Percentiles rank a stretch among this genome's conserved stretches.
Conservation (phyloP, 1,139 yeast genomes). For the Suhomyces ambrosiae region DNA sequence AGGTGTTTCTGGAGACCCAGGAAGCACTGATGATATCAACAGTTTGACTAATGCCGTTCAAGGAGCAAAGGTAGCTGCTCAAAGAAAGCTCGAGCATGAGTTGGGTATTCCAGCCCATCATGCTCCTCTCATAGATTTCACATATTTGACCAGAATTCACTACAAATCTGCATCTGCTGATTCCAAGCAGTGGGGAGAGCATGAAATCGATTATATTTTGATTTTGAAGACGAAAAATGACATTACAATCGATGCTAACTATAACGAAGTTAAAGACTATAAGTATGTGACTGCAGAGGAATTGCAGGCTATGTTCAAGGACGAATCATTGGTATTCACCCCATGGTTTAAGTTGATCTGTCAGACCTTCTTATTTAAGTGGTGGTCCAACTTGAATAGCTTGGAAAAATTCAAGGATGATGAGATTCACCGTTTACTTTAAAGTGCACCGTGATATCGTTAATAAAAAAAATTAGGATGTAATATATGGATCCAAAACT, state of each 20-base stretch:
- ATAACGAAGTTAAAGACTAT: conserved; percentile 83
- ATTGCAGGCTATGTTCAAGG: conserved; percentile 74
- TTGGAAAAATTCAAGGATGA: conserved; percentile 50
- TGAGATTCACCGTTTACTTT: conserved; percentile 50
- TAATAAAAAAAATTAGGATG: not conserved
- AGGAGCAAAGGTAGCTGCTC: conserved; percentile 89
- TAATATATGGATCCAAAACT: too few relatives aligned
- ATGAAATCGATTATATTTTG: conserved; percentile 92
- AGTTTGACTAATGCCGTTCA: conserved; percentile 53
- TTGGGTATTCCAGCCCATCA: conserved; percentile 73
- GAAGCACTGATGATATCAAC: conserved; percentile 38
- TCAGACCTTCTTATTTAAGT: conserved; percentile 81
- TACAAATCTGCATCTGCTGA: conserved; percentile 79
- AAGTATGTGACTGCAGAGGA: conserved; percentile 71
- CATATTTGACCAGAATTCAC: conserved; percentile 90
- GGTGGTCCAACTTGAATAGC: conserved; percentile 84
- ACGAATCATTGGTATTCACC: conserved; percentile 68
- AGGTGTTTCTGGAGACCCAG: conserved; percentile 45
- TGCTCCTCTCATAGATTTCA: conserved; percentile 69
- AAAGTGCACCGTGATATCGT: conserved; percentile 7
- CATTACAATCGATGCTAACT: conserved; percentile 53
- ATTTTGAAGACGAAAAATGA: conserved; percentile 67
- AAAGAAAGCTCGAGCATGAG: conserved; percentile 89
- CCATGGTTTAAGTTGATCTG: conserved; percentile 99
- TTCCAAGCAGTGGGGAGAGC: conserved; percentile 93